phyloP scores from a whole-genome alignment of 495 filamentous ascomycete species.

The Talaromyces thailandensis region DNA sequence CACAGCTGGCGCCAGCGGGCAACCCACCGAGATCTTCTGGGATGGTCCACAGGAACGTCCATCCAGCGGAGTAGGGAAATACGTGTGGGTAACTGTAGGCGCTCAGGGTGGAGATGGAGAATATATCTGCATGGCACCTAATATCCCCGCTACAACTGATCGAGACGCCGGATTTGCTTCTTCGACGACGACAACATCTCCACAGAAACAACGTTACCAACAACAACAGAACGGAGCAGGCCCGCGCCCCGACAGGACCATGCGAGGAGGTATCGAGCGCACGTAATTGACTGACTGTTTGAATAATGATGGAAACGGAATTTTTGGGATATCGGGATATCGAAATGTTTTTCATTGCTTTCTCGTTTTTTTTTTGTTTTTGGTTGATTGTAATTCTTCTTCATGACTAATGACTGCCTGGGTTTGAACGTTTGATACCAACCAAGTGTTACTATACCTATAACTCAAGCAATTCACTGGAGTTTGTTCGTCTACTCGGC shows the following conservation, averaged over 20 bases:
- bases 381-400: neutral
- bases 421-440: neutral
- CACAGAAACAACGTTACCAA: neutral
- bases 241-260: neutral
- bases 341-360: neutral
- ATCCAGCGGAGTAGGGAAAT: constrained; percentile 50
- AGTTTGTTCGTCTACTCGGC: neutral
- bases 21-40: constrained; percentile 52
- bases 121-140: constrained; percentile 32
- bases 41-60: constrained; percentile 51
- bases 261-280: neutral
- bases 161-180: neutral
- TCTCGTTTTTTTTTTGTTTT: neutral
- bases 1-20: constrained; percentile 38
- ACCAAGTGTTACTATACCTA: constrained; percentile 1
- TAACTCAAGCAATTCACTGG: neutral
- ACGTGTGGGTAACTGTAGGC: constrained; percentile 79
- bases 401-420: neutral
- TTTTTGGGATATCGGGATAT: neutral
- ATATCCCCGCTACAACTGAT: neutral
- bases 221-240: neutral
- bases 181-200: neutral
- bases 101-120: constrained; percentile 62
- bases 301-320: neutral
- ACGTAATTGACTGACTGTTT: neutral